Conservation (phyloP, 305 asterid genomes). For the Fraxinus angustifolia region DNA sequence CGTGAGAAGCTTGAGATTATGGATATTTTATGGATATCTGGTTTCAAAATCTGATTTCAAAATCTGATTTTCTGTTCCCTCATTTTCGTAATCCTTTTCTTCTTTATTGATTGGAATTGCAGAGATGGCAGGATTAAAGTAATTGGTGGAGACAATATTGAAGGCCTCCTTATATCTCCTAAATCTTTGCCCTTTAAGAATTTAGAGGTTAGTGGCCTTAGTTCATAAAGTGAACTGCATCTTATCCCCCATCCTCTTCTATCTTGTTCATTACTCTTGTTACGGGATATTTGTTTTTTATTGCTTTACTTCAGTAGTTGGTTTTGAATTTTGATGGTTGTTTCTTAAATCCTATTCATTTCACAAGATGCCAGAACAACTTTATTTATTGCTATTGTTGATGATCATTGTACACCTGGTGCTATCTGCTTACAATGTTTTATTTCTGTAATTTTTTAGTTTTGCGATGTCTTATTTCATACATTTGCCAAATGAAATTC, state of each 20-base stretch:
- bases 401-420: slow-evolving; percentile 4
- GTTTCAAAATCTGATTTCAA: slow-evolving; percentile 7
- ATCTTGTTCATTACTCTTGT: slow-evolving; percentile 1
- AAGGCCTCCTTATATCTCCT: slow-evolving; percentile 80
- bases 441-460: background rate
- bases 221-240: slow-evolving; percentile 7
- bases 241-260: slow-evolving; percentile 7
- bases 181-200: slow-evolving; percentile 71
- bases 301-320: slow-evolving; percentile 1
- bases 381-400: slow-evolving; percentile 2
- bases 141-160: slow-evolving; percentile 78
- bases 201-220: slow-evolving; percentile 68
- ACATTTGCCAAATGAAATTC: background rate
- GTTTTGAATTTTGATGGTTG: slow-evolving; percentile 5
- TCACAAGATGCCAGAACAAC: background rate
- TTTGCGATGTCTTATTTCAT: background rate
- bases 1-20: slow-evolving; percentile 13
- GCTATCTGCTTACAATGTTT: background rate
- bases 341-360: slow-evolving; percentile 4
- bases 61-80: background rate
- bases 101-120: slow-evolving; percentile 32
- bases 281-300: background rate
- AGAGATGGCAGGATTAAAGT: slow-evolving; percentile 98
- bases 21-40: background rate
- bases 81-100: slow-evolving; percentile 7